phyloP scores from a whole-genome alignment of 352 stramenopile genomes.

The Phytophthora macrochlamydospora region DNA sequence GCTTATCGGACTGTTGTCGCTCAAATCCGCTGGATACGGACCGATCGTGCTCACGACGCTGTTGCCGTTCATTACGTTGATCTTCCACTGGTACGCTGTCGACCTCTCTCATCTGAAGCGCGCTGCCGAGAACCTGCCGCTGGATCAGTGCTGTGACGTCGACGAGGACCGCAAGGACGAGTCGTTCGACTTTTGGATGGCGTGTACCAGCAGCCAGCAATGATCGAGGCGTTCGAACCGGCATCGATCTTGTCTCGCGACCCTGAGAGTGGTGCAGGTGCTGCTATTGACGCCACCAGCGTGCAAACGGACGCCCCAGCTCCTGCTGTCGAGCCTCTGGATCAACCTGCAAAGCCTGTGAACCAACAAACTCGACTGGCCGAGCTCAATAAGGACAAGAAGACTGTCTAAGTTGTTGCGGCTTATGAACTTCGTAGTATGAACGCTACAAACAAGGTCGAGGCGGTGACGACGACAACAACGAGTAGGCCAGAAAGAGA shows the following conservation, averaged over 20 bases:
- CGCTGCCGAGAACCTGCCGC: constrained; percentile 56
- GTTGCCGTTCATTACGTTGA: constrained; percentile 57
- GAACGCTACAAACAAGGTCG: too few species aligned
- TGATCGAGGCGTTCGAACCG: constrained; percentile 48
- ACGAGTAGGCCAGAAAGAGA: too few species aligned
- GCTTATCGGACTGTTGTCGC: constrained; percentile 67
- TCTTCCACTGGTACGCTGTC: constrained; percentile 71
- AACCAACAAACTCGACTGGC: constrained; percentile 43
- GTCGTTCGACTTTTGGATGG: constrained; percentile 67
- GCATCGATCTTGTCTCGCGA: constrained; percentile 27
- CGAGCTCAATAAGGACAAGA: constrained; percentile 48
- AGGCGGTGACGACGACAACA: too few species aligned
- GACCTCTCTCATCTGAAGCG: constrained; percentile 54
- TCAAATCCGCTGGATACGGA: constrained; percentile 59
- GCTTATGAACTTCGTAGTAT: too few species aligned
- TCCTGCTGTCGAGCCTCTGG: constrained; percentile 17
- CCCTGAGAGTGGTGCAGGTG: constrained; percentile 22
- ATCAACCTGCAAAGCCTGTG: constrained; percentile 28
- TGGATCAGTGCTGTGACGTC: constrained; percentile 69
- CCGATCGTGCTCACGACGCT: constrained; percentile 45
- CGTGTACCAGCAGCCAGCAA: constrained; percentile 73
- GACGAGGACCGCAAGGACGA: constrained; percentile 61
- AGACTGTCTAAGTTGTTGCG: too few species aligned
- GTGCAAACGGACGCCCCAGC: constrained; percentile 15
- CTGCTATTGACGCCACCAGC: constrained; percentile 23